Percentiles rank a stretch among this genome's conserved stretches.
Conservation (phyloP, 2,329 filamentous ascomycete genomes). For the Aureobasidium sp. region DNA sequence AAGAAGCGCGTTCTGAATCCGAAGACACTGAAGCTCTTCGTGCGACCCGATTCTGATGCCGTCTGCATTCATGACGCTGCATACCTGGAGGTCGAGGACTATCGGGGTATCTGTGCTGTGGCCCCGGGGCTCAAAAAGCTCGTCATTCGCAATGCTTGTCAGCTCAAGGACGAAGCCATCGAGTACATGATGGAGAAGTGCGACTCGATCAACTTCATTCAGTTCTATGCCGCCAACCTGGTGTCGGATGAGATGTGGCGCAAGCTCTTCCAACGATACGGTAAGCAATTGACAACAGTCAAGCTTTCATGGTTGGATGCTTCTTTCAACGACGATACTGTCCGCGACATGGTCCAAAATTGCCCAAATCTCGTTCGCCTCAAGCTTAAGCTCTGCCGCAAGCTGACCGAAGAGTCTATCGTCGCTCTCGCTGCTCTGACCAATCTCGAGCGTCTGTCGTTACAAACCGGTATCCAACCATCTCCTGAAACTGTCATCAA, state of each 20-base stretch:
- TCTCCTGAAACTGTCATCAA: slow-evolving; percentile 51
- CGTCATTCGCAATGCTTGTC: slow-evolving; percentile 76
- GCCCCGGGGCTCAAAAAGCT: slow-evolving; percentile 63
- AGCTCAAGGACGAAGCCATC: slow-evolving; percentile 80
- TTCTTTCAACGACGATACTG: slow-evolving; percentile 66
- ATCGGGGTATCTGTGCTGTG: slow-evolving; percentile 69
- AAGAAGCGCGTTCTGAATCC: slow-evolving; percentile 54
- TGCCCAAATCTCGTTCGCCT: slow-evolving; percentile 66
- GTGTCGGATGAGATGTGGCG: slow-evolving; percentile 71
- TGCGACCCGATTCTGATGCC: slow-evolving; percentile 46
- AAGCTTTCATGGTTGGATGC: slow-evolving; percentile 80
- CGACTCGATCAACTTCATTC: slow-evolving; percentile 61
- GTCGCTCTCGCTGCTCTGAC: slow-evolving; percentile 54
- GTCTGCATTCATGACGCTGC: slow-evolving; percentile 57
- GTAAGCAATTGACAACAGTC: slow-evolving; percentile 56
- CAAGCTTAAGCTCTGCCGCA: slow-evolving; percentile 76
- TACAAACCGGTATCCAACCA: slow-evolving; percentile 57
- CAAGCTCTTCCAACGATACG: slow-evolving; percentile 59
- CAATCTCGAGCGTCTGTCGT: slow-evolving; percentile 65
- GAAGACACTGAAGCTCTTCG: slow-evolving; percentile 43
- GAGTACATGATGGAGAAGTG: slow-evolving; percentile 71
- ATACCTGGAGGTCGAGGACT: slow-evolving; percentile 67
- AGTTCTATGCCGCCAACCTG: slow-evolving; percentile 78
- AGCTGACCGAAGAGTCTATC: slow-evolving; percentile 60
- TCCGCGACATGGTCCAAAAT: slow-evolving; percentile 53